A percentile compares a stretch with the other conserved stretches of the same genome.
phyloP scores from a whole-genome alignment of 345 rosid species.

The Eucalyptus cloeziana region DNA sequence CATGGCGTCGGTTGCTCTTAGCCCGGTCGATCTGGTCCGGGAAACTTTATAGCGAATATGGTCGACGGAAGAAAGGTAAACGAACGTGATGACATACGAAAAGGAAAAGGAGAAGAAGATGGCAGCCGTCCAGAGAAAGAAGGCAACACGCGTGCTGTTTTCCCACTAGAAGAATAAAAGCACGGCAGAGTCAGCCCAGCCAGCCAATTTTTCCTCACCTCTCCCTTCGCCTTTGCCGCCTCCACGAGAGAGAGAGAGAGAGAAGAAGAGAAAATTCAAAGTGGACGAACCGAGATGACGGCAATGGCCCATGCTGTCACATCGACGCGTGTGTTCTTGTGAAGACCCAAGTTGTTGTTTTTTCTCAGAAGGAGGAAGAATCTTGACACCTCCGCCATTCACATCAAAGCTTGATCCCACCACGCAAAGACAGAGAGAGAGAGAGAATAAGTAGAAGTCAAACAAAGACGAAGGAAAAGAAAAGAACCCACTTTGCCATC shows the following conservation, averaged over 20 bases:
- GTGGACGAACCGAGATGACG: neutral
- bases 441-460: neutral
- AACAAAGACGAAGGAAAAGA: neutral
- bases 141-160: neutral
- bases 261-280: accelerated
- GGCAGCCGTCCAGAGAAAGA: neutral
- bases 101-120: neutral
- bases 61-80: neutral
- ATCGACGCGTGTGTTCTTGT: neutral
- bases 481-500: neutral
- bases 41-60: neutral
- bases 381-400: neutral
- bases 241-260: neutral
- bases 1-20: neutral
- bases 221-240: neutral
- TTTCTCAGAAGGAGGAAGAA: neutral
- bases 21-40: neutral
- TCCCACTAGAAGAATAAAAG: neutral
- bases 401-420: neutral
- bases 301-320: neutral
- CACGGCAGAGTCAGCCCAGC: neutral
- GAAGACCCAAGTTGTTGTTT: neutral
- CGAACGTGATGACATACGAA: neutral
- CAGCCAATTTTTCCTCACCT: neutral
- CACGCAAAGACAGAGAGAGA: neutral